phyloP scores from a whole-genome alignment of 1,284 basidiomycete genomes.

The Boletus semigastroideus region DNA sequence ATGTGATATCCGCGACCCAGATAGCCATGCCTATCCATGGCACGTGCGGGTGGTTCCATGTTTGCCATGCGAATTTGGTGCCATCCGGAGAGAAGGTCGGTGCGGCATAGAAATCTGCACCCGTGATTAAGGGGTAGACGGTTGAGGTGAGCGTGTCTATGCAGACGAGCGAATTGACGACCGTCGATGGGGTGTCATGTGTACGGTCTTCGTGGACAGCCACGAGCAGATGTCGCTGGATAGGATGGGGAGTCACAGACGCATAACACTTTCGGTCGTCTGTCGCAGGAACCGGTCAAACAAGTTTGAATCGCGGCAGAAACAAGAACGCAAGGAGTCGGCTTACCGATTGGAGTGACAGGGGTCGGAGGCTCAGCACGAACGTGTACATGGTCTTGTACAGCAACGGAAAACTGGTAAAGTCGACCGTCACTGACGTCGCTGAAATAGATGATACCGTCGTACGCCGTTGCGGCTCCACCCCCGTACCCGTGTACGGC shows the following conservation, averaged over 20 bases:
- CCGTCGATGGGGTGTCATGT: background rate
- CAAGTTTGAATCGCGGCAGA: background rate
- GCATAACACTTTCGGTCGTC: background rate
- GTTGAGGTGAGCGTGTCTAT: background rate
- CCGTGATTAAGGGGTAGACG: background rate
- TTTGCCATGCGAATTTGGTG: conserved; percentile 1
- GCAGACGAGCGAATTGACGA: conserved; percentile 3
- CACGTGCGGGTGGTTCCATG: conserved; percentile 4
- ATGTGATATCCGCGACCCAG: background rate
- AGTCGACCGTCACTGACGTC: background rate
- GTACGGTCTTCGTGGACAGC: conserved; percentile 1
- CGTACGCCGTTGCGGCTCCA: background rate
- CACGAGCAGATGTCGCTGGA: background rate
- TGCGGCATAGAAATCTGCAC: conserved; percentile 4
- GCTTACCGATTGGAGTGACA: background rate
- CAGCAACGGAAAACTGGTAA: background rate
- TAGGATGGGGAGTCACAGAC: conserved; percentile 1
- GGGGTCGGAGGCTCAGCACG: background rate
- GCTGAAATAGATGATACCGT: background rate
- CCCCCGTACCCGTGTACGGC: conserved; percentile 1
- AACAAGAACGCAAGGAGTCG: background rate
- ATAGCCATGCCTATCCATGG: conserved; percentile 2
- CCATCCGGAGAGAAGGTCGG: conserved; percentile 1
- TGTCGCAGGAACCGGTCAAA: background rate
- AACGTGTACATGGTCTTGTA: background rate